Base-by-base conservation (phyloP, 441 rosid genomes). In the Kokia cookei region DNA sequence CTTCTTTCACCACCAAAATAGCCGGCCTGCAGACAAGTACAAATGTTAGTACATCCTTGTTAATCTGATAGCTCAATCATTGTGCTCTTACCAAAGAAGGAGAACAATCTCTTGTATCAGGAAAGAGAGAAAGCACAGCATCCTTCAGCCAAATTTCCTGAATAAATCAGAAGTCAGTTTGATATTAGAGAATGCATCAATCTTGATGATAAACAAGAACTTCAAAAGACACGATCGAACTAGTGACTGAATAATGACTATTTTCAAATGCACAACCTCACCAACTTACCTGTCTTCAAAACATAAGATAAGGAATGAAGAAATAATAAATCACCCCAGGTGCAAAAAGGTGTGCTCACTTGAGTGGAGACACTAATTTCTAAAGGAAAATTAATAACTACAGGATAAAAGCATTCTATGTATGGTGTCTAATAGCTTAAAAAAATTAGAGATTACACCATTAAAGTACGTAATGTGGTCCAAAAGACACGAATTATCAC, bases 71-170 rank as follows among this genome's bases (percentile, higher is more conserved):
- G 10, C 43, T 76, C 19, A 62, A 27, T 68, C 55, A 62, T 27
- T 53, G 72, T 66, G 59, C 51, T 32, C 92, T 86, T 80, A 93
- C 98, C 93, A 95, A 79, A 74, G 92, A 89, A 7, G 95, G 89
- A 78, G 95, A 87, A 84, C 88, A 91, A 76, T 88, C 91, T 78
- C 83, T 81, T 64, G 99, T 95, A 83, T 93, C 99, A 19, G 93
- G 83, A 84, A 95, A 95, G 45, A 71, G 69, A 79, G 83, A 80
- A 78, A 95, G 95, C 82, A 90, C 97, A 66, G 91, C 77, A 78
- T 89, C 97, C 81, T 85, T 93, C 71, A 95, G 85, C 98, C 99
- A 93, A 60, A 61, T 83, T 86, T 93, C 99, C 96, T 95, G 91
- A 75, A 78, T 83, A 84, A 81, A 74, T 81, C 79, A 83, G 82